phyloP scores from a whole-genome alignment of 2,329 filamentous ascomycete species.

The Cytospora schulzeri region DNA sequence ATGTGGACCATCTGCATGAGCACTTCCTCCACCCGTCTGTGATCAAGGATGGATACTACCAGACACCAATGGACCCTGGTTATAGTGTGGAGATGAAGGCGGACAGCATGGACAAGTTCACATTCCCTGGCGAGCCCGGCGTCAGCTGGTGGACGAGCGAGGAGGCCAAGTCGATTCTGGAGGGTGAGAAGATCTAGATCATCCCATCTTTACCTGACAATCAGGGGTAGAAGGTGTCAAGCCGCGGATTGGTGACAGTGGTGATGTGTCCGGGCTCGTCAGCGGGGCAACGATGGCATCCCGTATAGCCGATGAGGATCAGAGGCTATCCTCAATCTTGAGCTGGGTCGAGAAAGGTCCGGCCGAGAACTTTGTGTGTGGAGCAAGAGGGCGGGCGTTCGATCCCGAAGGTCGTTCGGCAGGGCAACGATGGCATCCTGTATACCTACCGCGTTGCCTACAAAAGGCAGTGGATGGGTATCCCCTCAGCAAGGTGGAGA shows the following conservation, averaged over 20 bases:
- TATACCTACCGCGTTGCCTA: constrained; percentile 23
- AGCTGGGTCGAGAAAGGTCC: constrained; percentile 18
- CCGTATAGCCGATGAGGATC: constrained; percentile 29
- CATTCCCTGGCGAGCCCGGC: constrained; percentile 74
- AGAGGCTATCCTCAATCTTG: constrained; percentile 27
- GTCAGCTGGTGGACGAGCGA: constrained; percentile 86
- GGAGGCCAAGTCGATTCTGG: constrained; percentile 74
- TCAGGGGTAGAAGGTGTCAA: constrained; percentile 29
- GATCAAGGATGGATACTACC: constrained; percentile 84
- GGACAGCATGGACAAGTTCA: constrained; percentile 79
- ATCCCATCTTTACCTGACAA: neutral
- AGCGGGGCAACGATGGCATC: constrained; percentile 40
- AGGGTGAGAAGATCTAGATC: constrained; percentile 57
- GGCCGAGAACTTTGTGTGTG: constrained; percentile 10
- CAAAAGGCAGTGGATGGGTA: constrained; percentile 9
- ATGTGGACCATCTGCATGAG: constrained; percentile 91
- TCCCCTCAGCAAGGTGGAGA: constrained; percentile 16
- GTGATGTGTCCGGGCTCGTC: constrained; percentile 29
- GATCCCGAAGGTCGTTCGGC: constrained; percentile 31
- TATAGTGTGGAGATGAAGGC: constrained; percentile 95
- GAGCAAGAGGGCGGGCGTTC: constrained; percentile 27
- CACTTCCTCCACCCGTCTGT: constrained; percentile 83
- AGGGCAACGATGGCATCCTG: constrained; percentile 37
- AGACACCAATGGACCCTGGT: constrained; percentile 78
- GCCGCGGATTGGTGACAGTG: constrained; percentile 10